A percentile compares a stretch with the other conserved stretches of the same genome.
Conservation (phyloP, 441 rosid species). For the Hura crepitans region DNA sequence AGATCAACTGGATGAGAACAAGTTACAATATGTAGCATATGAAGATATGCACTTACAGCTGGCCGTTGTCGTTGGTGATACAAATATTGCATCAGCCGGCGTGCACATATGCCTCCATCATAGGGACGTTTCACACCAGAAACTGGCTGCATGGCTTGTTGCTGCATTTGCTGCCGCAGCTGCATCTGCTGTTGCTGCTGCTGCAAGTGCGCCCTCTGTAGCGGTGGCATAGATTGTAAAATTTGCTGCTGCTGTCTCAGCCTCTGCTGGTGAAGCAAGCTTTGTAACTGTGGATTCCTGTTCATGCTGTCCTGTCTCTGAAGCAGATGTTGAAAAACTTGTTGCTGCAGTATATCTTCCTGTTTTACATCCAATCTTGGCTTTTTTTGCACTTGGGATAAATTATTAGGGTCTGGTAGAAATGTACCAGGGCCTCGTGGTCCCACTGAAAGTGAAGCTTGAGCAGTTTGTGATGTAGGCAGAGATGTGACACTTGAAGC, state of each 20-base stretch:
- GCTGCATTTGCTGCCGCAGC: conserved; percentile 77
- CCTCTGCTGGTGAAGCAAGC: conserved; percentile 73
- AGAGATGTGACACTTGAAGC: conserved; percentile 75
- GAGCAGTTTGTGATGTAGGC: conserved; percentile 58
- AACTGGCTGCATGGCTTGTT: conserved; percentile 69
- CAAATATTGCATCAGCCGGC: conserved; percentile 94
- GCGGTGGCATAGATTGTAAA: conserved; percentile 75
- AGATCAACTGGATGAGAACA: not conserved
- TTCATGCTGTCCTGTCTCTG: conserved; percentile 79
- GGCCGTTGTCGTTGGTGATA: conserved; percentile 93
- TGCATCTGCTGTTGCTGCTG: conserved; percentile 61
- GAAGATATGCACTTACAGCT: conserved; percentile 47
- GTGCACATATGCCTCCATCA: conserved; percentile 87
- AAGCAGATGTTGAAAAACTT: conserved; percentile 69
- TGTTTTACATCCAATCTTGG: conserved; percentile 75
- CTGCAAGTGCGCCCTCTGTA: conserved; percentile 75
- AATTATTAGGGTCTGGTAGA: conserved; percentile 61
- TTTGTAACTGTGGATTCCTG: conserved; percentile 71
- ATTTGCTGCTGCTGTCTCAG: conserved; percentile 64
- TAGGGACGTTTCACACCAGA: conserved; percentile 49
- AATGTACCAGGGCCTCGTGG: conserved; percentile 59
- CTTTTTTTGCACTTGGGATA: conserved; percentile 70
- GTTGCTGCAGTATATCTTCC: conserved; percentile 87
- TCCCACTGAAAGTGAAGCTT: conserved; percentile 51
- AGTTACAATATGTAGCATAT: not conserved